Evolutionary conservation across 257 asterid genomes (phyloP), one percentile per base, ranked within the genome.

Genomic region (Salvia hispanica): DNA sequence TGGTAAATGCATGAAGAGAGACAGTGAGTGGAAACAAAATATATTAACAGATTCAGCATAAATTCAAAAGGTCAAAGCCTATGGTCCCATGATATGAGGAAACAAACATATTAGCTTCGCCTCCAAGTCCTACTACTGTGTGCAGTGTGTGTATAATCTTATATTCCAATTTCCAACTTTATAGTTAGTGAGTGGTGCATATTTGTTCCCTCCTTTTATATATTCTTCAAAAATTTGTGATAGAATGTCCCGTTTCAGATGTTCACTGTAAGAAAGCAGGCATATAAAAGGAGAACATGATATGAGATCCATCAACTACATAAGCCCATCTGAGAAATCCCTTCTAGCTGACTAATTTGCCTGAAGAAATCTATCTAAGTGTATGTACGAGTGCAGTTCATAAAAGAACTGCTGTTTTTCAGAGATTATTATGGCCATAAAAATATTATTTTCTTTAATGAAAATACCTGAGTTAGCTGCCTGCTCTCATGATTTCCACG

Each of bases 401-500:
- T 28, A 5, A 40, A 52, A 36, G 50, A 56, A 66, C 51, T 62
- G n/a, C 14, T 12, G 37, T 15, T 52, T 40, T 16, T 40, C 47
- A 46, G 18, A 48, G 46, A 58, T 39, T 15, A 59, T 25, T 42
- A 3, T 6, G 70, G 16, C 42, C 13, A 42, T 7, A 33, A 0
- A 54, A 62, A 37, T 50, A 70, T 64, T 58, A 46, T 57, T 52
- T 13, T 9, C 31, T n/a, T 33, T 14, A 11, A 57, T 16, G 45
- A 65, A 18, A 14, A 72, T 4, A 93, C 99, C 95, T 93, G 99
- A 21, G 97, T 93, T 60, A 93, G 75, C 72, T 93, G 97, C 81
- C 97, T 79, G 90, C 99, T 93, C 72, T 93, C 99, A 67, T 93
- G 99, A 80, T 93, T 93, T 68, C 99, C 99, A 57, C 97, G 99